Base-by-base conservation (phyloP, 176 grass and related monocot genomes). In the Chrysopogon serrulatus region DNA sequence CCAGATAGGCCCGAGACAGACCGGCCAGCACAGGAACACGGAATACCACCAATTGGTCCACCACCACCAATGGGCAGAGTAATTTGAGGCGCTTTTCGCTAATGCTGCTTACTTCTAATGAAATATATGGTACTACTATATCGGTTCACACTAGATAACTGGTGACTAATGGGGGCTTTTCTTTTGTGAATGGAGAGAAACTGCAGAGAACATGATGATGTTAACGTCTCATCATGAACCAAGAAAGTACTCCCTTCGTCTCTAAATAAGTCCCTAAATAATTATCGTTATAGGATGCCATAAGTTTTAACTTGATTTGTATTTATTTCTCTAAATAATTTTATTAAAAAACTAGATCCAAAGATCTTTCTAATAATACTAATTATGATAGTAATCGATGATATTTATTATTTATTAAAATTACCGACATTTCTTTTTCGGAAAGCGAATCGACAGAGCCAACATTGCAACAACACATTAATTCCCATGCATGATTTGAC, bases 31-130 rank as follows among this genome's bases (percentile, higher is more conserved):
- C 83, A 79, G 48, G 40, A 71, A 53, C 40, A 68, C n/a, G n/a
- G 26, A 59, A 26, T n/a, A 59, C 23, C n/a, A 21, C 88, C 61
- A 80, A 87, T 23, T 28, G 84, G 84, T 75, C 79, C 84, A 83
- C 15, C 80, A 10, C 68, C 80, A 84, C 14, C 74, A 7, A 56
- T 65, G 75, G 74, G 47, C 66, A 68, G 1, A 47, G 33, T 45
- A 68, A 56, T 68, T 10, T 6, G 48, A 11, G 61, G 39, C 3
- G 7, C 26, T 45, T 56, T 54, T 62, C 4, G 61, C 34, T 60
- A 12, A 60, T 4, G 2, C 3, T 10, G n/a, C 24, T 13, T 13
- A 4, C n/a, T 60, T 10, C n/a, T 27, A 59, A 26, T 26, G 21
- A 24, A 57, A 57, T 59, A 56, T n/a, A n/a, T n/a, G n/a, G n/a